phyloP scores from a whole-genome alignment of 768 basidiomycete genomes.

The Boletellus sp. region DNA sequence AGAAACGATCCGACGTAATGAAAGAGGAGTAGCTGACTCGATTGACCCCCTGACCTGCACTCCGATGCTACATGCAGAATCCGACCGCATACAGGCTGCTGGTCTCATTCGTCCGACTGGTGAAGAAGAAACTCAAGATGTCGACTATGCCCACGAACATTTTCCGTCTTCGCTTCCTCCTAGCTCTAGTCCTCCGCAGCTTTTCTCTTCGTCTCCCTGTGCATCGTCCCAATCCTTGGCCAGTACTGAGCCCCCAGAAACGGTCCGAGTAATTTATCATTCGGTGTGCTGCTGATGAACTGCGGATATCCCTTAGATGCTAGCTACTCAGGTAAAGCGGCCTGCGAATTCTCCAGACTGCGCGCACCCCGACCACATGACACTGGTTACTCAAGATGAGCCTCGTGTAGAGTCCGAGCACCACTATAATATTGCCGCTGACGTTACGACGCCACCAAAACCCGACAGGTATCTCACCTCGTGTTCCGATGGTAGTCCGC shows the following conservation, averaged over 20 bases:
- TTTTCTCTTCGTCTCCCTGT: slow-evolving; percentile 44
- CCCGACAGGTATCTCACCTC: not conserved
- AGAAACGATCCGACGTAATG: not conserved
- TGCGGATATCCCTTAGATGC: not conserved
- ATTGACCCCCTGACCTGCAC: not conserved
- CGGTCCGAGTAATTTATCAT: slow-evolving; percentile 11
- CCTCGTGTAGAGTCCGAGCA: not conserved
- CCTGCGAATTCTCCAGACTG: not conserved
- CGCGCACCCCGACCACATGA: not conserved
- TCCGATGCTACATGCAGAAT: not conserved
- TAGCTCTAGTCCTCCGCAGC: slow-evolving; percentile 46
- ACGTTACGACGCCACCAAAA: not conserved
- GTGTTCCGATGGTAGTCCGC: not conserved
- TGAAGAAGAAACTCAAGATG: slow-evolving; percentile 4
- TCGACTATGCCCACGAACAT: slow-evolving; percentile 5
- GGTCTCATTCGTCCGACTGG: not conserved
- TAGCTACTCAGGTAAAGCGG: not conserved
- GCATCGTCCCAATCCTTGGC: slow-evolving; percentile 32
- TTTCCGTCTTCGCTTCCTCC: slow-evolving; percentile 30
- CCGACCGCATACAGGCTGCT: not conserved
- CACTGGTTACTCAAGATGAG: not conserved
- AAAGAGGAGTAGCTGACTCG: not conserved
- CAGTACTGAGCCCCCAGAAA: slow-evolving; percentile 7
- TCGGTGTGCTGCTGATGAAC: not conserved
- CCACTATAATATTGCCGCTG: not conserved